Conservation (phyloP, 345 rosid species). For the Gossypium stocksii region DNA sequence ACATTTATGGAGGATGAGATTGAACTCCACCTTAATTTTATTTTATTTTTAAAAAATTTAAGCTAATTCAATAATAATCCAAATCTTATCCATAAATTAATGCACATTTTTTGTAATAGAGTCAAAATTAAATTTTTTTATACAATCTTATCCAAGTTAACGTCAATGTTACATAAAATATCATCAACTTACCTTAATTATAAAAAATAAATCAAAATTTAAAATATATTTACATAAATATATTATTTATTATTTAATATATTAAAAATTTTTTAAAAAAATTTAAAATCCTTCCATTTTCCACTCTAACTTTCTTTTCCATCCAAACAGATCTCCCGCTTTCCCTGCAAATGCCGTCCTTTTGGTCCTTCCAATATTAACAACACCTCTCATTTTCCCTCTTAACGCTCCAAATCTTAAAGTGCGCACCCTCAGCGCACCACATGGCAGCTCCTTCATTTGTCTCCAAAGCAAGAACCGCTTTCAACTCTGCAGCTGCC, state of each 20-base stretch:
- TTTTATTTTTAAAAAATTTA: too few species aligned
- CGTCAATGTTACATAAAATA: background rate
- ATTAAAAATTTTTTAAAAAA: background rate
- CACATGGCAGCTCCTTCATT: slow-evolving; percentile 70
- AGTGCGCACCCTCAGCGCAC: slow-evolving; percentile 34
- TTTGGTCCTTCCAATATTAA: slow-evolving; percentile 13
- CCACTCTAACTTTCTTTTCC: background rate
- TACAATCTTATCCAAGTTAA: background rate
- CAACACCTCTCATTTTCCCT: background rate
- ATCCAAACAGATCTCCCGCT: slow-evolving; percentile 8
- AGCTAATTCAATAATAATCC: background rate
- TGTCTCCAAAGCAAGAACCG: slow-evolving; percentile 83
- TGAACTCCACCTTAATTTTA: too few species aligned
- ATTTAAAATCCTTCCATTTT: background rate
- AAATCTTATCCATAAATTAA: background rate
- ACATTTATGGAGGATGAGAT: too few species aligned
- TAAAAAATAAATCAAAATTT: background rate
- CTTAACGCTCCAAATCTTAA: slow-evolving; percentile 15
- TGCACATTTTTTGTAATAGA: background rate
- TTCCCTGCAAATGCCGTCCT: background rate
- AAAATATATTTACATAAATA: background rate
- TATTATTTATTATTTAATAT: background rate
- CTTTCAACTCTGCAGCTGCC: slow-evolving; percentile 92
- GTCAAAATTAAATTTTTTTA: background rate
- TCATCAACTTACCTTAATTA: background rate